A percentile compares a stretch with the other conserved stretches of the same genome.
These are phyloP conservation scores for Ogataea populi-albae DNA, from an alignment of 805 yeast genomes.

Conservation along the genomic window DNA sequence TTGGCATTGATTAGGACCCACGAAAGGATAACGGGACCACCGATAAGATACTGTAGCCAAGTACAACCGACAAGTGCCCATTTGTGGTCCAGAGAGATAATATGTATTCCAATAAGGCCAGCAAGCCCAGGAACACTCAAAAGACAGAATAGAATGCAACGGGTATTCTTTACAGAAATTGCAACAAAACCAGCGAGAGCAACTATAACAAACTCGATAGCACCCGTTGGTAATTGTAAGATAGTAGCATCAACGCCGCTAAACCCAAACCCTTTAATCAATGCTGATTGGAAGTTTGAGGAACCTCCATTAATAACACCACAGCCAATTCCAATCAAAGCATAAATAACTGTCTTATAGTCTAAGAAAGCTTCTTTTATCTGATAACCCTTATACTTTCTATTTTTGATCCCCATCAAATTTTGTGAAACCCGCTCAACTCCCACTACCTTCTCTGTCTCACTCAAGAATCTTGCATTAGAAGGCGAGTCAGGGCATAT, in stretches of 20 bases:
- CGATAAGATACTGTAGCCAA: constrained; percentile 13
- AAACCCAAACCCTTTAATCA: constrained; percentile 37
- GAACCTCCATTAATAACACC: constrained; percentile 57
- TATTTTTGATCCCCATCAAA: constrained; percentile 43
- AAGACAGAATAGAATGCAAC: constrained; percentile 14
- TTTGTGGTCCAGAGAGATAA: constrained; percentile 16
- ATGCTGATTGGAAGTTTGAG: constrained; percentile 44
- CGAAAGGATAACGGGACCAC: constrained; percentile 12
- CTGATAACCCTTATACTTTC: constrained; percentile 39
- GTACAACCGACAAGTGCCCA: constrained; percentile 16
- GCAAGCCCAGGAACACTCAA: constrained; percentile 22
- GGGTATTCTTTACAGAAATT: constrained; percentile 14
- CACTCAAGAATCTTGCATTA: constrained; percentile 41
- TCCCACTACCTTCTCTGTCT: constrained; percentile 33
- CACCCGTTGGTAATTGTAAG: constrained; percentile 31
- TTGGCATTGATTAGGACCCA: constrained; percentile 35
- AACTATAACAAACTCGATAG: constrained; percentile 22
- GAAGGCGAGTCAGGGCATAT: constrained; percentile 43
- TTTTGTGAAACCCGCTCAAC: constrained; percentile 34
- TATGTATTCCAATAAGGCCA: constrained; percentile 21
- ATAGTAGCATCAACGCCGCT: constrained; percentile 21
- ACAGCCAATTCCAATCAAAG: constrained; percentile 33
- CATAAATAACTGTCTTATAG: constrained; percentile 28
- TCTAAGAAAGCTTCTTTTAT: constrained; percentile 42
- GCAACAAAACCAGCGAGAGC: constrained; percentile 20